phyloP scores from a whole-genome alignment of 805 yeast species.

The Saturnispora mendoncae region DNA sequence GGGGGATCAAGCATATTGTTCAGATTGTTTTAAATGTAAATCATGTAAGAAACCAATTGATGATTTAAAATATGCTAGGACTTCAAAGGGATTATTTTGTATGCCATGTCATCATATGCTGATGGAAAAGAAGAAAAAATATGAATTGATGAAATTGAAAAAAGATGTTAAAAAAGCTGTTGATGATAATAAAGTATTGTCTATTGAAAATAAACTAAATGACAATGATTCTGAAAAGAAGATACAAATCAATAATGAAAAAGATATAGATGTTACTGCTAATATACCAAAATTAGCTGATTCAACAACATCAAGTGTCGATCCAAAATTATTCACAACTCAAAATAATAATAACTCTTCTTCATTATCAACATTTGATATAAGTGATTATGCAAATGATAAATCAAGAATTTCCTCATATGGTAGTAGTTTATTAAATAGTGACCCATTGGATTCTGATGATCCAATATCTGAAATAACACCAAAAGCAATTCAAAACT shows the following conservation, averaged over 20 bases:
- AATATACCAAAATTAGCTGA: background rate
- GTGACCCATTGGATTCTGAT: background rate
- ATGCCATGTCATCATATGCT: constrained; percentile 84
- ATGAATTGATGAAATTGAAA: constrained; percentile 38
- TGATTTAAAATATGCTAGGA: constrained; percentile 84
- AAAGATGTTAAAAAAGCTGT: constrained; percentile 13
- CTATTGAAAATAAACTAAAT: too few species aligned
- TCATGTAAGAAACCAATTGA: constrained; percentile 80
- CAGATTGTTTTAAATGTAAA: constrained; percentile 81
- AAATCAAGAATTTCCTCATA: background rate
- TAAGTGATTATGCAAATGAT: constrained; percentile 11
- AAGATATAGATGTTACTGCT: background rate
- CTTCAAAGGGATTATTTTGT: constrained; percentile 87
- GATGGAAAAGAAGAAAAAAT: constrained; percentile 62
- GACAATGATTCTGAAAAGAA: too few species aligned
- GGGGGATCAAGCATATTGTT: constrained; percentile 92
- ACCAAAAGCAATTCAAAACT: background rate
- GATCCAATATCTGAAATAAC: background rate
- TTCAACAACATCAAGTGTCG: background rate
- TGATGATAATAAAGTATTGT: constrained; percentile 2
- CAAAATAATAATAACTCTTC: constrained; percentile 5
- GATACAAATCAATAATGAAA: too few species aligned
- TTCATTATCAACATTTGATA: constrained; percentile 13
- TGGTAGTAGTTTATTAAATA: background rate
- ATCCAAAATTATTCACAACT: background rate